Conservation (phyloP, 371 early-diverging fungal genomes). For the Rhizopus arrhizus region DNA sequence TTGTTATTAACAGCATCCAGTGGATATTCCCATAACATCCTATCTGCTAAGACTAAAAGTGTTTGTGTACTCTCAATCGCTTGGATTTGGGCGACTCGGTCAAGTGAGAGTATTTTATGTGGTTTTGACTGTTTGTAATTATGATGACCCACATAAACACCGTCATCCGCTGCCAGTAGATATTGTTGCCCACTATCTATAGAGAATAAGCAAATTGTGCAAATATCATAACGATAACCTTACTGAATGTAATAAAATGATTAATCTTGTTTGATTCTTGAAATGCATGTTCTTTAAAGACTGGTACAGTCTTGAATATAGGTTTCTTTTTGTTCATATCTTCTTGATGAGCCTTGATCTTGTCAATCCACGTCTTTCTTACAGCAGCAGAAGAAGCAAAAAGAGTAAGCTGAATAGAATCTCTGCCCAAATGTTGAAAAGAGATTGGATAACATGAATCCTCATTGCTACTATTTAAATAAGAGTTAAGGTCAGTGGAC, state of each 20-base stretch:
- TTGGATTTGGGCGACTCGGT: slow-evolving; percentile 40
- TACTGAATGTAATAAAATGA: slow-evolving; percentile 48
- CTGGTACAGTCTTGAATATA: slow-evolving; percentile 62
- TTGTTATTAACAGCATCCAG: slow-evolving; percentile 40
- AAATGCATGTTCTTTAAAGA: slow-evolving; percentile 29
- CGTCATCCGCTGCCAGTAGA: slow-evolving; percentile 43
- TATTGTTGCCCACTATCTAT: slow-evolving; percentile 47
- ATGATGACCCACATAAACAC: slow-evolving; percentile 48
- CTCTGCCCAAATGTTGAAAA: slow-evolving; percentile 74
- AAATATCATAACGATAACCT: slow-evolving; percentile 6
- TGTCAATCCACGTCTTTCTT: slow-evolving; percentile 81
- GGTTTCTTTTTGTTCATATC: slow-evolving; percentile 53
- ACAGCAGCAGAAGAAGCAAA: slow-evolving; percentile 76
- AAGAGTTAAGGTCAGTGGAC: slow-evolving; percentile 23
- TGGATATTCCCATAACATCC: slow-evolving; percentile 42
- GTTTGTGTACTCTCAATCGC: slow-evolving; percentile 42
- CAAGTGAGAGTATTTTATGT: slow-evolving; percentile 35
- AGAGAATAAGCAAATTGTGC: background rate
- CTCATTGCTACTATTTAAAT: background rate
- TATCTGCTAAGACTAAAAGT: slow-evolving; percentile 43
- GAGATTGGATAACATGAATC: slow-evolving; percentile 58
- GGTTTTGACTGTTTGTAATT: slow-evolving; percentile 21
- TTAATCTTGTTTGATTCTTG: slow-evolving; percentile 28
- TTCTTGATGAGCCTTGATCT: slow-evolving; percentile 73
- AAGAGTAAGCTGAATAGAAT: slow-evolving; percentile 61